Base-by-base conservation (phyloP, 176 grass and related monocot genomes). In the Oryza longistaminata region DNA sequence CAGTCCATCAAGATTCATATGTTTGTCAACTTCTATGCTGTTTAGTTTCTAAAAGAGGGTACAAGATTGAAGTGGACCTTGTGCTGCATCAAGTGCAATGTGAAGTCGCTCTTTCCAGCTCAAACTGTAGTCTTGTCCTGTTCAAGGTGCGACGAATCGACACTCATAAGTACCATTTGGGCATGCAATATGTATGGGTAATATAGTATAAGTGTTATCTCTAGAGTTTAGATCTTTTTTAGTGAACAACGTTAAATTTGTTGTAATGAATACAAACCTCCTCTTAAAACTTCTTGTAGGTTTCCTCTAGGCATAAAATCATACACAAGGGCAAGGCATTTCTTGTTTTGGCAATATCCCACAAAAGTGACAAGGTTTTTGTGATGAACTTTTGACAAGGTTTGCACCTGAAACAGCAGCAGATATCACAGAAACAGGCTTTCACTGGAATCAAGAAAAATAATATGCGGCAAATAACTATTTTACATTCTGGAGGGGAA, bases 51-150 rank as follows among this genome's bases (percentile, higher is more conserved):
- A 19, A 55, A 7, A 29, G 50, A 55, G 16, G 16, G 50, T 55
- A 55, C 16, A 55, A 55, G 2, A 83, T 26, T 27, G 5, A 70
- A 58, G 12, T 58, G 9, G 44, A 86, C 76, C 88, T 86, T 90
- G 87, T 71, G 87, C 87, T 2, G 87, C 87, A 49, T 88, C 81
- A 64, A 82, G 22, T 84, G 87, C 87, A 84, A 88, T 84, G 70
- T 77, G 79, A 70, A 88, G 79, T 26, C 87, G 73, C 24, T 88
- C 65, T 69, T 64, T 73, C 87, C 87, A 88, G 19, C 27, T 55
- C 83, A 86, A 60, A 70, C 16, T 16, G 11, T 25, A 48, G 40
- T 58, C 16, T 9, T 60, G 34, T 40, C 29, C 29, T 29, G 29
- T 72, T 26, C 15, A 66, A 11, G 11, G 16, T 0, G 24, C 7